These are phyloP conservation scores for Sungouiozyma ichnusensis DNA, from an alignment of 805 yeast species.

Conservation along the genomic window DNA sequence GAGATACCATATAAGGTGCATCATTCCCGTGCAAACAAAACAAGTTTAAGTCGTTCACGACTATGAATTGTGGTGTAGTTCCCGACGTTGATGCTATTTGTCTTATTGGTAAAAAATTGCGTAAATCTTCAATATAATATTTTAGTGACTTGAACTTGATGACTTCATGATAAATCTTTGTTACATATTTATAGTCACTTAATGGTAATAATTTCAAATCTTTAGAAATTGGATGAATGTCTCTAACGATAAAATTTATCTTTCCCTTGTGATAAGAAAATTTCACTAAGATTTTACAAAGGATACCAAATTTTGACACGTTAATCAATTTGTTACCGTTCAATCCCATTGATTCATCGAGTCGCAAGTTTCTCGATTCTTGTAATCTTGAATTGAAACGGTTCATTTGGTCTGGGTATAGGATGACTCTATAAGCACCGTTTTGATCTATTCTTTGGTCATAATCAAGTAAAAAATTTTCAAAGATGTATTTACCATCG, in stretches of 20 bases:
- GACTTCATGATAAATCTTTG: background rate
- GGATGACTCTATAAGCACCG: conserved; percentile 12
- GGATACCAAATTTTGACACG: conserved; percentile 11
- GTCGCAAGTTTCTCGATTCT: conserved; percentile 2
- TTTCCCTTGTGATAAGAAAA: conserved; percentile 11
- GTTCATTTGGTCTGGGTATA: conserved; percentile 12
- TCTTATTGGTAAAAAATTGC: background rate
- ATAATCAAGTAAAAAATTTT: conserved; percentile 13
- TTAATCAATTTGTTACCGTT: conserved; percentile 7
- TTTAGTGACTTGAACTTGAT: background rate
- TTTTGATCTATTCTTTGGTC: conserved; percentile 8
- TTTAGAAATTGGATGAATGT: conserved; percentile 2
- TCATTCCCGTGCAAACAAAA: background rate
- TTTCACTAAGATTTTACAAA: conserved; percentile 15
- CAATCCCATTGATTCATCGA: background rate
- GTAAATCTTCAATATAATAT: background rate
- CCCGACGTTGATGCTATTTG: background rate
- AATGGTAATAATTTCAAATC: background rate
- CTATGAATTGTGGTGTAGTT: background rate
- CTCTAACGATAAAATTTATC: conserved; percentile 14
- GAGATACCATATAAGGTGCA: background rate
- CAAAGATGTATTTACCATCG: conserved; percentile 12
- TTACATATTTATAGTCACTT: background rate
- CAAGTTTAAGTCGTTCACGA: background rate
- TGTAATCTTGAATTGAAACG: conserved; percentile 5